These are phyloP conservation scores for Aspergillus mulundensis DNA, from an alignment of 495 filamentous ascomycete species.

Conservation along the genomic window DNA sequence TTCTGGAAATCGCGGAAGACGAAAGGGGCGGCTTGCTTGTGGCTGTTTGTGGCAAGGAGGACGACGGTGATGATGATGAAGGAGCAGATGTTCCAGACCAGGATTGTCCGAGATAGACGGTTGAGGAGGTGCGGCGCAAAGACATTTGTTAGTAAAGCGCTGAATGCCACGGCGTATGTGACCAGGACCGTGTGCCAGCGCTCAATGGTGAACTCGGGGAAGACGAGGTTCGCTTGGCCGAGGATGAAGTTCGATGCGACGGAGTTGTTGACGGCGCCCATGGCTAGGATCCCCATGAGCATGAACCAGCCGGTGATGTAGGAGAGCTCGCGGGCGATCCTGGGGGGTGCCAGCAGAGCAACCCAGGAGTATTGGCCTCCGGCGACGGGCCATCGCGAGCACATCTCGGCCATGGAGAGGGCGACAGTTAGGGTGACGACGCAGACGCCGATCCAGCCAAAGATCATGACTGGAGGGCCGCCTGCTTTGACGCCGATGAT, in stretches of 20 bases:
- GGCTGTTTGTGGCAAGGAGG: conserved; percentile 44
- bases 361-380: conserved; percentile 58
- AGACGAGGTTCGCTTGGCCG: conserved; percentile 45
- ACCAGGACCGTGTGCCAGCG: conserved; percentile 52
- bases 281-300: conserved; percentile 49
- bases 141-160: conserved; percentile 39
- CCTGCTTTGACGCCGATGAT: conserved; percentile 53
- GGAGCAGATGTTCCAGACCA: conserved; percentile 49
- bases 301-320: conserved; percentile 54
- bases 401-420: conserved; percentile 58
- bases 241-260: conserved; percentile 49
- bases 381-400: conserved; percentile 49
- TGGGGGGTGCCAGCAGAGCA: conserved; percentile 51
- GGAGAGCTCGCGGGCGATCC: conserved; percentile 42
- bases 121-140: conserved; percentile 43
- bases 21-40: conserved; percentile 47
- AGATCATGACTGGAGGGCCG: conserved; percentile 56
- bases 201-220: conserved; percentile 45
- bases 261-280: conserved; percentile 52
- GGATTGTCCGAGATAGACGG: conserved; percentile 39
- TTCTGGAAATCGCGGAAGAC: conserved; percentile 54
- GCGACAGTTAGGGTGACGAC: conserved; percentile 49
- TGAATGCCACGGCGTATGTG: conserved; percentile 38
- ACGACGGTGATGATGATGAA: conserved; percentile 47
- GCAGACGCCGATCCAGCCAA: conserved; percentile 51